A percentile compares a stretch with the other conserved stretches of the same genome.
phyloP scores from a whole-genome alignment of 2,329 filamentous ascomycete species.

The Mycosphaerelloides madeirae region DNA sequence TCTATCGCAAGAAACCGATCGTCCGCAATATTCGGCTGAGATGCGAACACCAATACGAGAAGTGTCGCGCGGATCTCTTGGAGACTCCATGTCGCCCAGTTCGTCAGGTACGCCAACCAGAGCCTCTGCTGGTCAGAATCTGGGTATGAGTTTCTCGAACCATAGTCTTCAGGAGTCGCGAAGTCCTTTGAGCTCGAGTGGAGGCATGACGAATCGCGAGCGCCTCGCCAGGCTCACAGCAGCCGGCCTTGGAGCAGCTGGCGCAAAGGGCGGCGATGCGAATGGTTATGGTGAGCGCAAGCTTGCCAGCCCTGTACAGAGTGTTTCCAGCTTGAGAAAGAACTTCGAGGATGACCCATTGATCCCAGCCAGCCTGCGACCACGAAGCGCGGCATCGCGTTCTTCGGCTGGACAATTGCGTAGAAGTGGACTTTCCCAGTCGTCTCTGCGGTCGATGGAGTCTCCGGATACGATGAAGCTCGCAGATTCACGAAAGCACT shows the following conservation, averaged over 20 bases:
- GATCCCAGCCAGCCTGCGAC: conserved; percentile 29
- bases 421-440: conserved; percentile 47
- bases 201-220: conserved; percentile 35
- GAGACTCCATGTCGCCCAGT: conserved; percentile 52
- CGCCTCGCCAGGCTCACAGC: conserved; percentile 36
- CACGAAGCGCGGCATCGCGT: conserved; percentile 36
- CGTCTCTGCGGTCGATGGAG: conserved; percentile 56
- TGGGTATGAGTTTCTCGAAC: conserved; percentile 64
- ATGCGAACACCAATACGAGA: conserved; percentile 56
- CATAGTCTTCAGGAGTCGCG: conserved; percentile 42
- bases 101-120: conserved; percentile 59
- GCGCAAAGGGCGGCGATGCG: conserved; percentile 46
- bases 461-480: conserved; percentile 54
- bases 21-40: conserved; percentile 58
- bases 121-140: conserved; percentile 51
- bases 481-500: conserved; percentile 50
- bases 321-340: conserved; percentile 64
- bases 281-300: conserved; percentile 30
- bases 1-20: conserved; percentile 72
- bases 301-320: conserved; percentile 73
- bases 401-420: conserved; percentile 60
- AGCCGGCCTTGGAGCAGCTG: conserved; percentile 40
- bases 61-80: conserved; percentile 55
- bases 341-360: conserved; percentile 54
- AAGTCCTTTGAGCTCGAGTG: conserved; percentile 25